phyloP scores from a whole-genome alignment of 305 asterid genomes.

The Stenogyne calaminthoides region DNA sequence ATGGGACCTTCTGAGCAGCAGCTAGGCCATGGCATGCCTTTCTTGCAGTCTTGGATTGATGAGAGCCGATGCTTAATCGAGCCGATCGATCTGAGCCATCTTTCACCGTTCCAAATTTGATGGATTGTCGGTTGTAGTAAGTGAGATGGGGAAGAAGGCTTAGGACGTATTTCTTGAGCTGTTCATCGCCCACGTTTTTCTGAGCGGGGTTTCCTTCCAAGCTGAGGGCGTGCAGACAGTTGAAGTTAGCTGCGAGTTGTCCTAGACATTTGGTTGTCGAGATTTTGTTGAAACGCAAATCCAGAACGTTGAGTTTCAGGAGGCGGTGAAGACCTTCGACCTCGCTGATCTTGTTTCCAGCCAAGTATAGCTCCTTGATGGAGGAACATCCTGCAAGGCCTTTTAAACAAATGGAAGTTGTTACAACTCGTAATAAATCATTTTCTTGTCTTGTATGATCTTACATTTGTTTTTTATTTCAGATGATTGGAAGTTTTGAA shows the following conservation, averaged over 20 bases:
- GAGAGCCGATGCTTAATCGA: slow-evolving; percentile 60
- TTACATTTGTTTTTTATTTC: not conserved
- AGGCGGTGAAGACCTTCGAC: slow-evolving; percentile 99
- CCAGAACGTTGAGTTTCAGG: slow-evolving; percentile 76
- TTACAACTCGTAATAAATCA: not conserved
- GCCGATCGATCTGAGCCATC: slow-evolving; percentile 71
- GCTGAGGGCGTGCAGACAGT: slow-evolving; percentile 82
- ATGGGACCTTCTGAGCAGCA: slow-evolving; percentile 53
- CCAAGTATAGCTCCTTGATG: slow-evolving; percentile 84
- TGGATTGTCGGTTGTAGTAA: slow-evolving; percentile 73
- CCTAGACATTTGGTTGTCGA: slow-evolving; percentile 90
- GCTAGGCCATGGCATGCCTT: slow-evolving; percentile 57
- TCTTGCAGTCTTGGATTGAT: slow-evolving; percentile 55
- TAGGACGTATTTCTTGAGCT: slow-evolving; percentile 68
- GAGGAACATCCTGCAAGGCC: slow-evolving; percentile 94
- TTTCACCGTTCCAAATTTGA: slow-evolving; percentile 64
- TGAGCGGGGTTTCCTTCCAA: slow-evolving; percentile 93
- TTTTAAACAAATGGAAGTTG: slow-evolving; percentile 31
- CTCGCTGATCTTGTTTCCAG: slow-evolving; percentile 96
- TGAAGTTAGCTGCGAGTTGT: slow-evolving; percentile 92
- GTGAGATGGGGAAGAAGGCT: slow-evolving; percentile 81
- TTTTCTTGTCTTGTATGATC: too few species aligned
- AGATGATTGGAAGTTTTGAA: slow-evolving; percentile 5
- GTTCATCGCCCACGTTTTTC: slow-evolving; percentile 91
- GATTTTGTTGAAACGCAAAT: slow-evolving; percentile 91